Percentiles rank a stretch among this genome's conserved stretches.
Conservation (phyloP, 345 rosid genomes). For the Eucalyptus paniculata region DNA sequence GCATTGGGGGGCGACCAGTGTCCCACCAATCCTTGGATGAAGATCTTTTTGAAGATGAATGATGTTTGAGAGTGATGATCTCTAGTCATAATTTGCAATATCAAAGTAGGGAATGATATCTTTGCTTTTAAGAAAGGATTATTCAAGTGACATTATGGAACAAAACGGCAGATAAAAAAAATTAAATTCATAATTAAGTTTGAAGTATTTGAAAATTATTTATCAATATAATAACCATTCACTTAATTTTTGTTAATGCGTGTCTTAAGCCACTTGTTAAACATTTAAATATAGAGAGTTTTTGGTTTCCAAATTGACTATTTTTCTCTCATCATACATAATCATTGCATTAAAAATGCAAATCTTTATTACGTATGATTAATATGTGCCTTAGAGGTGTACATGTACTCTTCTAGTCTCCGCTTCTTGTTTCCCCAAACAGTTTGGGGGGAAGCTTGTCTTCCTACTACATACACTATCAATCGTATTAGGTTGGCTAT, state of each 20-base stretch:
- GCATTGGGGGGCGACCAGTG: neutral
- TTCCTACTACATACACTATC: neutral
- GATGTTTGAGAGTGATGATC: neutral
- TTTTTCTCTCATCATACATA: neutral
- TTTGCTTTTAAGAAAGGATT: neutral
- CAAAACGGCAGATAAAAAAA: neutral
- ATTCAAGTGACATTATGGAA: neutral
- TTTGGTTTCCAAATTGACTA: neutral
- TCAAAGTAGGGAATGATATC: neutral
- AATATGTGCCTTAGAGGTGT: neutral
- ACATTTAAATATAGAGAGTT: neutral
- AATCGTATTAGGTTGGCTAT: no score
- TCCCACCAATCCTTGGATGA: neutral
- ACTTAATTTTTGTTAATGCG: neutral
- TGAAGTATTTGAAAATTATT: neutral
- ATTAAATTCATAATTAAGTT: neutral
- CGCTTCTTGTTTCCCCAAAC: no score
- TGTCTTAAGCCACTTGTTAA: neutral
- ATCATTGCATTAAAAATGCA: neutral
- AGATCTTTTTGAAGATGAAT: neutral
- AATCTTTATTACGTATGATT: neutral
- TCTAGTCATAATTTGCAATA: neutral
- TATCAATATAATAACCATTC: neutral
- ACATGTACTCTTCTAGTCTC: neutral
- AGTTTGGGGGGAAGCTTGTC: neutral